Evolutionary conservation across 2,329 filamentous ascomycete species (phyloP).

Genomic region (Aspergillus unguis): DNA sequence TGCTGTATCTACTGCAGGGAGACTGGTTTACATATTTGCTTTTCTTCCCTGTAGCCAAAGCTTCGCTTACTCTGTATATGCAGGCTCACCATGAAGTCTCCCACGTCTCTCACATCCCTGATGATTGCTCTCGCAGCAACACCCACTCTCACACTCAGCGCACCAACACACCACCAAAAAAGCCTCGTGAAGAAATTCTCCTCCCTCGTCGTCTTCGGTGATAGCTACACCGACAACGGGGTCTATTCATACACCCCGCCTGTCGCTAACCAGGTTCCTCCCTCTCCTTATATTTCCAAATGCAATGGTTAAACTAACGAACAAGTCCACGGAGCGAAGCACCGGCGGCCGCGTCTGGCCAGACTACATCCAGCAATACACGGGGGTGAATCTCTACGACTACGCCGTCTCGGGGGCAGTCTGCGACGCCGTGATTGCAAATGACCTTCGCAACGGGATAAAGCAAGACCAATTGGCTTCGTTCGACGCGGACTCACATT

Average conservation of each 20-base stretch:
- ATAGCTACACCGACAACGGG: constrained; percentile 70
- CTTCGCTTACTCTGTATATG: no score
- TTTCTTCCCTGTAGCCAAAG: no score
- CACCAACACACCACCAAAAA: not conserved
- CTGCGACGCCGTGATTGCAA: constrained; percentile 65
- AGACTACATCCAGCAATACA: constrained; percentile 60
- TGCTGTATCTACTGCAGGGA: no score
- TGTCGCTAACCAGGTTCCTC: not conserved
- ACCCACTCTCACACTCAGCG: not conserved
- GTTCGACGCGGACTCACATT: constrained; percentile 23
- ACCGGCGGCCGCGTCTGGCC: constrained; percentile 66
- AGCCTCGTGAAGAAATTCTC: not conserved
- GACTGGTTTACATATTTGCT: no score
- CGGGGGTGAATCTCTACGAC: constrained; percentile 53
- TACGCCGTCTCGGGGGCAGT: constrained; percentile 71
- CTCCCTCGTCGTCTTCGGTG: constrained; percentile 63
- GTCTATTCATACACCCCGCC: not conserved
- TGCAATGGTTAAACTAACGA: no score
- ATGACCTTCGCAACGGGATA: constrained; percentile 49
- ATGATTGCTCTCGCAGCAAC: not conserved
- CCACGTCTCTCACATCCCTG: not conserved
- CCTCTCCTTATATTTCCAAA: no score
- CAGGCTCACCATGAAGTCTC: not conserved
- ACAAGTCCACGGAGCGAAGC: not conserved
- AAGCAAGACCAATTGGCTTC: constrained; percentile 55